These are phyloP conservation scores for Lasiodiplodia hormozganensis DNA, from an alignment of 2,329 filamentous ascomycete genomes.

Conservation along the genomic window DNA sequence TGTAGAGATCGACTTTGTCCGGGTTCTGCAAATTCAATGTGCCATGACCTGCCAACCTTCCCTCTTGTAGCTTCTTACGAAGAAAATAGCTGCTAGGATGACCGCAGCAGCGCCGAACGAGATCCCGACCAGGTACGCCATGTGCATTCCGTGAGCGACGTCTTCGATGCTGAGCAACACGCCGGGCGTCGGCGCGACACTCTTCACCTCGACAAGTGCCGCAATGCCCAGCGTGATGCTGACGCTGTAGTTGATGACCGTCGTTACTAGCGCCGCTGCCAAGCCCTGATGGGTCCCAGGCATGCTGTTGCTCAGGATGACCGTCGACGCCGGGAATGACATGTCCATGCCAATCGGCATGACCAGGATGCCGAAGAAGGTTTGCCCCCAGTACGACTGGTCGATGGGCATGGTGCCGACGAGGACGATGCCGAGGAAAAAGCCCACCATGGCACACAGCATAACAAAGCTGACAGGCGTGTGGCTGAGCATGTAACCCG, in stretches of 20 bases:
- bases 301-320: slow-evolving; percentile 29
- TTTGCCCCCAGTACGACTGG: slow-evolving; percentile 47
- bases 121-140: slow-evolving; percentile 13
- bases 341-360: slow-evolving; percentile 47
- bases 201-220: slow-evolving; percentile 22
- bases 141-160: background rate
- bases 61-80: slow-evolving; percentile 5
- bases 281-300: slow-evolving; percentile 24
- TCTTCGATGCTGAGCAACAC: background rate
- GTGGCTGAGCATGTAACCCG: slow-evolving; percentile 48
- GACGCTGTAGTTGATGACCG: slow-evolving; percentile 28
- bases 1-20: too few species aligned
- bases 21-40: background rate
- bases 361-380: slow-evolving; percentile 45
- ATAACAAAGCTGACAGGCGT: slow-evolving; percentile 47
- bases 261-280: slow-evolving; percentile 25
- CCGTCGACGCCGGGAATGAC: slow-evolving; percentile 30
- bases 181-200: background rate
- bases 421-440: slow-evolving; percentile 42
- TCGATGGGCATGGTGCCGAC: slow-evolving; percentile 41
- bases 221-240: slow-evolving; percentile 26
- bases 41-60: slow-evolving; percentile 27
- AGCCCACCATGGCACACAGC: slow-evolving; percentile 46
- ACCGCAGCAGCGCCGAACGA: slow-evolving; percentile 11
- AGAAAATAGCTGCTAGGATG: slow-evolving; percentile 12